Conservation (phyloP, 2,329 filamentous ascomycete species). For the Davidsoniella eucalypti region DNA sequence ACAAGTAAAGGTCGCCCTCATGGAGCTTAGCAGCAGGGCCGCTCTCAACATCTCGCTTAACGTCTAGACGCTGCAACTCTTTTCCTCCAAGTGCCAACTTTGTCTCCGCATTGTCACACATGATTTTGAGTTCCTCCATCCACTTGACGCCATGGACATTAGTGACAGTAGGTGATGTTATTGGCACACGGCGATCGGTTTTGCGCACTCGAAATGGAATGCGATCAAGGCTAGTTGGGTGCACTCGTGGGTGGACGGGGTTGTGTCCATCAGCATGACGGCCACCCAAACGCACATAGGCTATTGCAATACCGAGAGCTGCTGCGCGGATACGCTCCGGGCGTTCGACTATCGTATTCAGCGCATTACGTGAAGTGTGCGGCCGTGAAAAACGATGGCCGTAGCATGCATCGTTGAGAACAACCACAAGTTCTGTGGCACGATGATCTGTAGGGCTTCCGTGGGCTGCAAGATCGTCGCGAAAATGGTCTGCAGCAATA, state of each 20-base stretch:
- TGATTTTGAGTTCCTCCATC: slow-evolving; percentile 79
- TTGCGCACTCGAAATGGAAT: slow-evolving; percentile 76
- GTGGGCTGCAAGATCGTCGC: slow-evolving; percentile 50
- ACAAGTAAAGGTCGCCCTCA: slow-evolving; percentile 81
- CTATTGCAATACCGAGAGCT: slow-evolving; percentile 64
- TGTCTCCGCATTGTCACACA: slow-evolving; percentile 68
- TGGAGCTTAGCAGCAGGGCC: slow-evolving; percentile 44
- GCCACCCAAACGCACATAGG: slow-evolving; percentile 79
- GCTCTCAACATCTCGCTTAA: slow-evolving; percentile 33
- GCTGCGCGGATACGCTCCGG: slow-evolving; percentile 80
- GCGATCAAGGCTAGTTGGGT: slow-evolving; percentile 35
- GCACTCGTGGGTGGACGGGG: slow-evolving; percentile 47
- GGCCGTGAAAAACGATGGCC: slow-evolving; percentile 82
- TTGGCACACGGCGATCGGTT: slow-evolving; percentile 52
- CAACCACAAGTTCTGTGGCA: slow-evolving; percentile 52
- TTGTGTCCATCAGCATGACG: slow-evolving; percentile 56
- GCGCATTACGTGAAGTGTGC: slow-evolving; percentile 51
- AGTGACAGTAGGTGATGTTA: slow-evolving; percentile 63
- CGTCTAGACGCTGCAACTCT: slow-evolving; percentile 56
- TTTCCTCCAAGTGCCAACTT: slow-evolving; percentile 63
- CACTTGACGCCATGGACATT: slow-evolving; percentile 82
- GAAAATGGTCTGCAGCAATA: slow-evolving; percentile 53
- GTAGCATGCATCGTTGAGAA: slow-evolving; percentile 88
- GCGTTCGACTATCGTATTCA: slow-evolving; percentile 77
- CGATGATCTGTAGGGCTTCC: slow-evolving; percentile 28